These are phyloP conservation scores for Anthracocystis setariae DNA, from an alignment of 1,284 basidiomycete species.

Conservation along the genomic window DNA sequence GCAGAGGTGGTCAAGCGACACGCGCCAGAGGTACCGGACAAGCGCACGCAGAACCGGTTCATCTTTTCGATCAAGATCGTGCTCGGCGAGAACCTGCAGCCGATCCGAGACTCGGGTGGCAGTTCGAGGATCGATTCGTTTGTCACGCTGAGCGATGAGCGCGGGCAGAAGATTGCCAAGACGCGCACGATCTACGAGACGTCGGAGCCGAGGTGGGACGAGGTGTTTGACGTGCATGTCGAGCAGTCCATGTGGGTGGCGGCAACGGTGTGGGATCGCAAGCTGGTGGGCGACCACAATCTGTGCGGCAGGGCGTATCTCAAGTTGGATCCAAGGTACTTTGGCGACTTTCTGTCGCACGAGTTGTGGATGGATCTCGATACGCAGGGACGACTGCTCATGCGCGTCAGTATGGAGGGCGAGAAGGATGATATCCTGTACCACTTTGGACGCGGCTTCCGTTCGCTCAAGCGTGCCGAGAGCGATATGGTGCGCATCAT, in stretches of 20 bases:
- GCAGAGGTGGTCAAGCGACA: conserved; percentile 73
- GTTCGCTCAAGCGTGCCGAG: conserved; percentile 91
- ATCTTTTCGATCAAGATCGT: conserved; percentile 94
- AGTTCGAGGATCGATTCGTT: conserved; percentile 78
- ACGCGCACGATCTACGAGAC: conserved; percentile 95
- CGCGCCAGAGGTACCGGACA: conserved; percentile 69
- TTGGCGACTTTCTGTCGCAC: conserved; percentile 87
- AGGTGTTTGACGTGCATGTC: conserved; percentile 93
- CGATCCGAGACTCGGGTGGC: conserved; percentile 43
- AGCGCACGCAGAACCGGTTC: conserved; percentile 70
- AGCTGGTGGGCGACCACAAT: conserved; percentile 76
- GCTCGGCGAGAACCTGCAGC: conserved; percentile 69
- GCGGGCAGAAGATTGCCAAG: conserved; percentile 88
- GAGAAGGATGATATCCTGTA: conserved; percentile 98
- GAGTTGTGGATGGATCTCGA: conserved; percentile 94
- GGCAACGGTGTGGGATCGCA: conserved; percentile 90
- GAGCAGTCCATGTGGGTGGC: conserved; percentile 87
- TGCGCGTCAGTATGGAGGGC: conserved; percentile 96
- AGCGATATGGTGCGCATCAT: conserved; percentile 95
- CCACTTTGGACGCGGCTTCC: conserved; percentile 95
- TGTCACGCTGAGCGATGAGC: conserved; percentile 91
- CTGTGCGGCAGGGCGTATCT: conserved; percentile 91
- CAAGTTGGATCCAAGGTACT: conserved; percentile 87
- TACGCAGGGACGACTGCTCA: conserved; percentile 82
- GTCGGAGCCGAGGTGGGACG: conserved; percentile 91